Evolutionary conservation across 2,329 filamentous ascomycete species (phyloP), one percentile per base, ranked within the genome.

Genomic region (Sclerotinia spermophila): DNA sequence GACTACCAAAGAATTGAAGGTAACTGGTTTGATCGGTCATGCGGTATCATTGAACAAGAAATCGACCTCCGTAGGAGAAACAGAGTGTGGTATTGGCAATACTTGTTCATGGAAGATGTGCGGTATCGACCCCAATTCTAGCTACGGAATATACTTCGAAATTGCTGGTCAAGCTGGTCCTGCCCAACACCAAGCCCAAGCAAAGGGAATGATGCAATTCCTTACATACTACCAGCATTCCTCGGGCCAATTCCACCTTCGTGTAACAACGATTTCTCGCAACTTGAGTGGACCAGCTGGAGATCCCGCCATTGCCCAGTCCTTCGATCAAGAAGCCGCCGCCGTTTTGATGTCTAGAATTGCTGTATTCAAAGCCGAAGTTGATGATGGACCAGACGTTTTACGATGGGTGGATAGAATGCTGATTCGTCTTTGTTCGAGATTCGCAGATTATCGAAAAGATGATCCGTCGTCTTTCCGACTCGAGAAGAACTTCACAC

Each of bases 71-170:
- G 96, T 99, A 19, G 96, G 96, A 68, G 96, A 99, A 83, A 98
- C 96, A 0, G 96, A 99, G 80, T 97, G 95, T 77, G 96, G 96
- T 78, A 97, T 99, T 77, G 96, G 96, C 74, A 98, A 98, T 80
- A 99, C 96, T 0, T 98, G 95, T 82, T 95, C 94, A 4, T 99
- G 96, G 96, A 99, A 99, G 83, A 97, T 99, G 95, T 98, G 96
- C 78, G 94, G 94, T 75, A 97, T 99, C 75, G 94, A 98, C 77
- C 96, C 96, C 17, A 91, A 90, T 69, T 90, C 96, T 44, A 97
- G 94, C 78, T 98, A 98, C 78, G 96, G 94, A 72, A 87, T 99
- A 73, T 99, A 98, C 83, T 99, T 98, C 77, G 96, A 99, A 81
- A 96, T 99, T 79, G 95, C 96, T 61, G 93, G 92, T 77, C 96